Conservation (phyloP, 1,139 yeast genomes). For the Taiozyma sp. region DNA sequence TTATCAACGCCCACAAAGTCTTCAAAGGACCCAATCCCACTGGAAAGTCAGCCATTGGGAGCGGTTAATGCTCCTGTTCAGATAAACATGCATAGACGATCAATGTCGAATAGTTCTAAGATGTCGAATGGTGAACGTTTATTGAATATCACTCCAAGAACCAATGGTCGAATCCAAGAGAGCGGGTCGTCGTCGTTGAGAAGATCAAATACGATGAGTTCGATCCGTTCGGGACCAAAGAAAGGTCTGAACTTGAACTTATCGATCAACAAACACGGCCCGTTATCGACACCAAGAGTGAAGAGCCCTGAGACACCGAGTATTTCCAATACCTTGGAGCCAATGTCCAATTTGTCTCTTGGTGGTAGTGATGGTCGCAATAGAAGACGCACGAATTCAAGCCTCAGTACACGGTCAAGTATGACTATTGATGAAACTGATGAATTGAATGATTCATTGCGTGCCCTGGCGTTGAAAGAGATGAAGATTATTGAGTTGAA, state of each 20-base stretch:
- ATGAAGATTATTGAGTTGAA: conserved; percentile 56
- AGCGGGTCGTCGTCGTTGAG: not conserved
- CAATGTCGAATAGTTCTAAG: not conserved
- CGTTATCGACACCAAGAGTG: not conserved
- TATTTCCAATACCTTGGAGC: not conserved
- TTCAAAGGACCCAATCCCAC: conserved; percentile 16
- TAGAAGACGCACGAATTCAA: conserved; percentile 20
- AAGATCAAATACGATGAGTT: conserved; percentile 10
- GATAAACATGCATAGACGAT: not conserved
- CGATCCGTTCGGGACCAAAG: conserved; percentile 8
- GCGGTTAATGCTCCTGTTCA: not conserved
- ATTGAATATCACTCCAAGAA: not conserved
- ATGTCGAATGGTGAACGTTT: not conserved
- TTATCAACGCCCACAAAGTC: conserved; percentile 24
- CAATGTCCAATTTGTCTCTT: not conserved
- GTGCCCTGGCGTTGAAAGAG: conserved; percentile 57
- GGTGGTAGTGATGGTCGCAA: conserved; percentile 4
- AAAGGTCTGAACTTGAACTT: conserved; percentile 16
- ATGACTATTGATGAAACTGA: conserved; percentile 11
- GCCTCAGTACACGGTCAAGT: conserved; percentile 9
- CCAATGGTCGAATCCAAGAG: not conserved
- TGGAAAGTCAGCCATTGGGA: conserved; percentile 19
- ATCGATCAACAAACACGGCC: conserved; percentile 8
- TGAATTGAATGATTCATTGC: conserved; percentile 50
- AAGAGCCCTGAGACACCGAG: conserved; percentile 9